Evolutionary conservation across 164 flowering plant genomes (phyloP).

Genomic region (Pachysandra terminalis): DNA sequence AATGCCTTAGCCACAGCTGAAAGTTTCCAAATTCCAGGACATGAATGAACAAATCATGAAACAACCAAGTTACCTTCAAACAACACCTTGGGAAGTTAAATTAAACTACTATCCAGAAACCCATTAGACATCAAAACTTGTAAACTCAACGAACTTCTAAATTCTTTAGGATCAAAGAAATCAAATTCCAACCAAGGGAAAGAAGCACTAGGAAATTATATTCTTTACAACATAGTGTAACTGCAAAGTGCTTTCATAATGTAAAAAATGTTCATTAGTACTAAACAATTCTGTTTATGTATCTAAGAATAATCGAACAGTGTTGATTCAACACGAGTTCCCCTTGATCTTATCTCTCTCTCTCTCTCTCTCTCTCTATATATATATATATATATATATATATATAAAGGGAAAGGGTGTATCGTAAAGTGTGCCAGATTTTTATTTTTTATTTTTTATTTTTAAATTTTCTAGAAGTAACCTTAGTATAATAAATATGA

Average conservation of each 20-base stretch:
- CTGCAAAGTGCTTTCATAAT: not conserved
- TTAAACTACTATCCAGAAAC: not conserved
- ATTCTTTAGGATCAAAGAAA: not conserved
- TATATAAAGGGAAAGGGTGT: no score
- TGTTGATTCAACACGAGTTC: no score
- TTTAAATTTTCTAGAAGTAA: no score
- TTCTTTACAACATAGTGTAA: not conserved
- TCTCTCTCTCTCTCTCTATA: no score
- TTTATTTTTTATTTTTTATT: no score
- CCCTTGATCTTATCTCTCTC: no score
- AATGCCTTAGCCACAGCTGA: conserved; percentile 68
- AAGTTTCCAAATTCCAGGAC: conserved; percentile 6
- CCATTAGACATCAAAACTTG: not conserved
- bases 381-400: no score
- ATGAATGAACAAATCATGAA: not conserved
- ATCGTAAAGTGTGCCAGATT: no score
- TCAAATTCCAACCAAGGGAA: not conserved
- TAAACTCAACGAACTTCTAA: not conserved
- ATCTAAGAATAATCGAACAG: no score
- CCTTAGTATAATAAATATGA: no score
- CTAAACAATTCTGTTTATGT: no score
- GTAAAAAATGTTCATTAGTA: not conserved
- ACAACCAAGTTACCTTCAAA: not conserved
- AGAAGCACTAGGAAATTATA: not conserved
- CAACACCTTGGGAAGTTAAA: not conserved